These are phyloP conservation scores for Auricularia sp. DNA, from an alignment of 768 basidiomycete genomes.

Conservation along the genomic window DNA sequence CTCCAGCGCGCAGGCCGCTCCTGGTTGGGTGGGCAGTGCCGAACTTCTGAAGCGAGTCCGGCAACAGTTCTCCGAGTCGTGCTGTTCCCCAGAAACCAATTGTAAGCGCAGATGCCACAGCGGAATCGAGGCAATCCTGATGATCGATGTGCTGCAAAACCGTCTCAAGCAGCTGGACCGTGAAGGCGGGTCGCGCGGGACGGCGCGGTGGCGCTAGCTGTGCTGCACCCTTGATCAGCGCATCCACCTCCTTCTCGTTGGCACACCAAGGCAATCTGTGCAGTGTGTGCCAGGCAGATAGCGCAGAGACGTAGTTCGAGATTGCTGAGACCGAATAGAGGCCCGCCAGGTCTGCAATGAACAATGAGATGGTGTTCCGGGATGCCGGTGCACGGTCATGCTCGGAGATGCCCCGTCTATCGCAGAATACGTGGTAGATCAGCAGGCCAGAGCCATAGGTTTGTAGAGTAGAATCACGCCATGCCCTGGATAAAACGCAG, in stretches of 20 bases:
- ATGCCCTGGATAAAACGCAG: constrained; percentile 13
- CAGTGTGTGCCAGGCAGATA: constrained; percentile 39
- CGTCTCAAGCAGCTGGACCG: constrained; percentile 14
- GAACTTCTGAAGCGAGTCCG: background rate
- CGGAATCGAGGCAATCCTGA: constrained; percentile 21
- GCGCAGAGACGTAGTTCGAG: constrained; percentile 27
- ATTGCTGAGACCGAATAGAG: constrained; percentile 25
- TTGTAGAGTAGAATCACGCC: constrained; percentile 24
- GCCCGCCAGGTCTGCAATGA: constrained; percentile 17
- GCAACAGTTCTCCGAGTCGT: constrained; percentile 26
- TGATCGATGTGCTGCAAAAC: constrained; percentile 20
- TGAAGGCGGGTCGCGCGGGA: constrained; percentile 23
- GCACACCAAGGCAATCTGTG: constrained; percentile 28
- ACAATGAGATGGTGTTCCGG: constrained; percentile 15
- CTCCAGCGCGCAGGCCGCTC: background rate
- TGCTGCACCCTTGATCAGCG: constrained; percentile 22
- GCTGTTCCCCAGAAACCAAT: constrained; percentile 29
- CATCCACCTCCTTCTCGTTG: constrained; percentile 18
- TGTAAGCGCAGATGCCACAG: constrained; percentile 30
- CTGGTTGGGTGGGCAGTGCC: background rate
- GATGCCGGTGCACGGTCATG: constrained; percentile 19
- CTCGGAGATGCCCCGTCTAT: constrained; percentile 24
- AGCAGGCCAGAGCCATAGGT: constrained; percentile 31
- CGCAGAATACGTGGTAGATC: constrained; percentile 32
- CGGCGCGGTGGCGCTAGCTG: constrained; percentile 21